A percentile compares a stretch with the other conserved stretches of the same genome.
These are phyloP conservation scores for Priceomyces castillae DNA, from an alignment of 805 yeast genomes.

Conservation along the genomic window DNA sequence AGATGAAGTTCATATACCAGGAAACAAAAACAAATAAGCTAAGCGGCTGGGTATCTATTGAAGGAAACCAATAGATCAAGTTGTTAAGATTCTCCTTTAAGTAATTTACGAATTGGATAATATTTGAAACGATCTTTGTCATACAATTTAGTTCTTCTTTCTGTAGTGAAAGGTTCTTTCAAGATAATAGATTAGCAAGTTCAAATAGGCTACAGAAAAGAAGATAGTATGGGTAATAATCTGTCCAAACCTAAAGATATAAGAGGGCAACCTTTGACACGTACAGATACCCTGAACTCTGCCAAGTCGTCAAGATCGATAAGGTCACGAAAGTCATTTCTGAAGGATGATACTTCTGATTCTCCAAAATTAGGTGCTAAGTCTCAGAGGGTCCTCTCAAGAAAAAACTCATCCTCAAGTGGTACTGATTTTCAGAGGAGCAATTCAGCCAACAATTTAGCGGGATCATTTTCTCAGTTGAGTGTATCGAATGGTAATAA, in stretches of 20 bases:
- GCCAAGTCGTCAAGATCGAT: constrained; percentile 47
- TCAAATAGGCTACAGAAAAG: background rate
- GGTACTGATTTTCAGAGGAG: constrained; percentile 2
- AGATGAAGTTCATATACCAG: background rate
- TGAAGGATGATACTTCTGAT: constrained; percentile 16
- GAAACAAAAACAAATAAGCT: background rate
- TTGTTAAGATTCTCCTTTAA: background rate
- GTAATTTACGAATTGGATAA: background rate
- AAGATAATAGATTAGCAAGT: background rate
- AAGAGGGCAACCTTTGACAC: constrained; percentile 44
- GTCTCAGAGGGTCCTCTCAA: constrained; percentile 29
- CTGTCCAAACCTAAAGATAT: constrained; percentile 40
- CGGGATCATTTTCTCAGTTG: constrained; percentile 10
- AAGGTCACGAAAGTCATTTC: constrained; percentile 34
- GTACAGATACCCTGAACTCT: constrained; percentile 55
- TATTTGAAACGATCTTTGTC: background rate
- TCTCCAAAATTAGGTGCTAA: constrained; percentile 22
- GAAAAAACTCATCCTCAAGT: constrained; percentile 27
- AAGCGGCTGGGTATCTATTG: background rate
- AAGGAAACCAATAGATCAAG: background rate
- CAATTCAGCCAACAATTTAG: constrained; percentile 8
- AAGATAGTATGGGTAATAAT: constrained; percentile 48
- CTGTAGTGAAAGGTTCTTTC: constrained; percentile 1
- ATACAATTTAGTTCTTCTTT: background rate
- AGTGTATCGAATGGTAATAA: constrained; percentile 3